Conservation (phyloP, 179 eudicot species). For the Nepenthes alata region DNA sequence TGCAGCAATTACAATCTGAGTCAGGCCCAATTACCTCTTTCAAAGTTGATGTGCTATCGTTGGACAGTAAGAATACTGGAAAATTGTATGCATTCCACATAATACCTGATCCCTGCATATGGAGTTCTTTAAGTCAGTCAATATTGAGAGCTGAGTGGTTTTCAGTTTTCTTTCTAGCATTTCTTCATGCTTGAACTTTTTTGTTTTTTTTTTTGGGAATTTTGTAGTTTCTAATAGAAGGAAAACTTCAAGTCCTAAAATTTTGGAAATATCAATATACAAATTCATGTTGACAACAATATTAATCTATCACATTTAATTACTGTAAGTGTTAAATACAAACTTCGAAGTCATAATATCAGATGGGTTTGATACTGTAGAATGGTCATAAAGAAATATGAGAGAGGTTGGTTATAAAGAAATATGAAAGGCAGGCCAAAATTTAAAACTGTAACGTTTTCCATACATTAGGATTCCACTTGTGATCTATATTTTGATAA, state of each 20-base stretch:
- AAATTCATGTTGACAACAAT: no score
- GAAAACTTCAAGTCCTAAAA: no score
- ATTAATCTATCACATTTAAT: no score
- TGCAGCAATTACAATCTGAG: not conserved
- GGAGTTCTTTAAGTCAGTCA: not conserved
- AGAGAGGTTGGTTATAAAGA: not conserved
- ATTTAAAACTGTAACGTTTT: slow-evolving; percentile 4
- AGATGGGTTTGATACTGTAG: no score
- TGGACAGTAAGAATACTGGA: slow-evolving; percentile 67
- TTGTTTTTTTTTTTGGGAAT: no score
- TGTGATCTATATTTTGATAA: slow-evolving; percentile 39
- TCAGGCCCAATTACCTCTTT: slow-evolving; percentile 39
- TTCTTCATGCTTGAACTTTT: no score
- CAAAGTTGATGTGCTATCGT: slow-evolving; percentile 38
- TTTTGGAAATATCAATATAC: no score
- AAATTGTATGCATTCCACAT: slow-evolving; percentile 67
- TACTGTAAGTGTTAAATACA: no score
- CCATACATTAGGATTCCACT: slow-evolving; percentile 94
- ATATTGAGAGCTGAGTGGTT: not conserved
- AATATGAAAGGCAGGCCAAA: not conserved
- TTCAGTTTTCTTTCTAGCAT: no score
- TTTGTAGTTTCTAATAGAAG: no score
- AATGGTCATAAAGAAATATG: not conserved
- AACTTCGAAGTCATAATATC: no score
- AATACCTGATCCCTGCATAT: slow-evolving; percentile 79